Conservation (phyloP, 1,139 yeast genomes). For the Trichomonascaceae sp. region DNA sequence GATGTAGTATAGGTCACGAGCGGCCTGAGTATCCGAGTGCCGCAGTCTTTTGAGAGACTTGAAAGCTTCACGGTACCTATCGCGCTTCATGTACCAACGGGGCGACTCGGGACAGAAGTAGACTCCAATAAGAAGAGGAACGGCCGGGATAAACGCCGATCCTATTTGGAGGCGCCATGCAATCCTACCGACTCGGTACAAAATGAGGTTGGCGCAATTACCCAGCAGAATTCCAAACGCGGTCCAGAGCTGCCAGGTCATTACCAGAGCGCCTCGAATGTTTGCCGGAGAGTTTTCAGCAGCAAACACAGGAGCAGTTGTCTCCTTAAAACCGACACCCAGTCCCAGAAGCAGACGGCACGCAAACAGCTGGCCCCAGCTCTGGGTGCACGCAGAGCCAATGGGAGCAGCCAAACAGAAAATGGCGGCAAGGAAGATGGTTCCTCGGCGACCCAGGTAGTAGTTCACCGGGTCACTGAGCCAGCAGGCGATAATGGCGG, state of each 20-base stretch:
- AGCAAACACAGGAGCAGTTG: constrained; percentile 72
- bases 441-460: constrained; percentile 55
- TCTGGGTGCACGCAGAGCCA: constrained; percentile 48
- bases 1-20: constrained; percentile 64
- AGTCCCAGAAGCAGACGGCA: constrained; percentile 62
- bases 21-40: constrained; percentile 44
- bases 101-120: constrained; percentile 34
- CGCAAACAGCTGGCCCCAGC: constrained; percentile 62
- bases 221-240: constrained; percentile 79
- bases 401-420: constrained; percentile 29
- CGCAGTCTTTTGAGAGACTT: constrained; percentile 39
- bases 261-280: constrained; percentile 65
- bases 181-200: constrained; percentile 33
- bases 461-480: constrained; percentile 54
- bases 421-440: constrained; percentile 52
- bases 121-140: constrained; percentile 12
- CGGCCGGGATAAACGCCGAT: constrained; percentile 21
- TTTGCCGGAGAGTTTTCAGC: constrained; percentile 70
- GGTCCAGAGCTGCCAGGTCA: constrained; percentile 82
- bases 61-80: constrained; percentile 43
- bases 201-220: constrained; percentile 53
- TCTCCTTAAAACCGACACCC: constrained; percentile 69
- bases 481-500: constrained; percentile 61
- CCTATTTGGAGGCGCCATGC: constrained; percentile 14
- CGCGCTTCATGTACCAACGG: constrained; percentile 51